Percentiles rank a stretch among this genome's conserved stretches.
Conservation (phyloP, 257 asterid genomes). For the Apocynum venetum region DNA sequence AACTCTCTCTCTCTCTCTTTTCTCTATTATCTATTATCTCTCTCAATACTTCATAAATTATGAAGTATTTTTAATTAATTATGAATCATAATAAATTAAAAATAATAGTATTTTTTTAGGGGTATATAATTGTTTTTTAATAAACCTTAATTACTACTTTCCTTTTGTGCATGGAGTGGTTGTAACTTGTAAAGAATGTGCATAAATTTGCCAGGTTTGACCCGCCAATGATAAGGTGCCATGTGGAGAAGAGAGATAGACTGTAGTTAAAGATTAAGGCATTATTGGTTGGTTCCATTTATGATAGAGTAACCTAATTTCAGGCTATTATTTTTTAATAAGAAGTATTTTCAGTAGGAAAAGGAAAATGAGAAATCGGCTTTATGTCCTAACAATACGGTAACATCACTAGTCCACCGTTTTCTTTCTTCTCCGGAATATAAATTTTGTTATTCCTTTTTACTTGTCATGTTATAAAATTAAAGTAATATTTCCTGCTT, state of each 20-base stretch:
- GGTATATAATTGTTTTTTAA: no score
- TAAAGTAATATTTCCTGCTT: no score
- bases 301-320: neutral
- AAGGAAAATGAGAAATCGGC: neutral
- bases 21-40: neutral
- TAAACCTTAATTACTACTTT: neutral
- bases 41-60: neutral
- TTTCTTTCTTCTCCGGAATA: no score
- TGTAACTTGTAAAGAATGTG: neutral
- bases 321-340: neutral
- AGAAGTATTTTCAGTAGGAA: neutral
- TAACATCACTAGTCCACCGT: no score
- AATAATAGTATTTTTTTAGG: neutral
- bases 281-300: neutral
- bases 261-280: neutral
- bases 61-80: neutral
- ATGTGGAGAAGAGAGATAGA: slow-evolving; percentile 12
- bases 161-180: neutral
- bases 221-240: slow-evolving; percentile 8
- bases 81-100: neutral
- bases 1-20: neutral
- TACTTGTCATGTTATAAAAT: no score
- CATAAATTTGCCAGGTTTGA: slow-evolving; percentile 19
- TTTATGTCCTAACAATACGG: no score
- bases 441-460: no score